These are phyloP conservation scores for Hyphopichia wangnamkhiaoensis DNA, from an alignment of 1,139 yeast genomes.

Conservation along the genomic window DNA sequence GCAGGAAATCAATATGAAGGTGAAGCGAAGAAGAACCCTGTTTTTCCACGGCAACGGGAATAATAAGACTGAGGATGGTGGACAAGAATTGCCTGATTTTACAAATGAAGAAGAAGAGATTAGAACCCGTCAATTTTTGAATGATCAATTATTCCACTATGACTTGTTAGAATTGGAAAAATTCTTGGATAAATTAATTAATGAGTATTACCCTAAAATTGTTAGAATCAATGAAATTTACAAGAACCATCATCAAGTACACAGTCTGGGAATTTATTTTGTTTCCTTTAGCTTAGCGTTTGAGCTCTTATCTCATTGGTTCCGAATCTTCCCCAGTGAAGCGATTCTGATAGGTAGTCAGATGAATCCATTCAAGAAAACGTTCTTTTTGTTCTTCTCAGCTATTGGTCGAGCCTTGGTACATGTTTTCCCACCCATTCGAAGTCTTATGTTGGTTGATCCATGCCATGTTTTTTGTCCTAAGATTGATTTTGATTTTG, in stretches of 20 bases:
- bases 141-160: constrained; percentile 12
- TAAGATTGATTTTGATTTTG: constrained; percentile 28
- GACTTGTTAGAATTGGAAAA: constrained; percentile 25
- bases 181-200: constrained; percentile 29
- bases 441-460: constrained; percentile 38
- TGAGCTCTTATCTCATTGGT: constrained; percentile 36
- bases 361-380: constrained; percentile 31
- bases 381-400: constrained; percentile 34
- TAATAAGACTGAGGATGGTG: not conserved
- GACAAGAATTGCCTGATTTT: constrained; percentile 2
- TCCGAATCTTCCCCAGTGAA: constrained; percentile 36
- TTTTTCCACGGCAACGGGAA: no score
- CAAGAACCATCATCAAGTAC: constrained; percentile 15
- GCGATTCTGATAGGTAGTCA: constrained; percentile 30
- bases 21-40: not conserved
- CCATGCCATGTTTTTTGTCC: constrained; percentile 34
- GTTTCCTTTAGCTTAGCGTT: constrained; percentile 30
- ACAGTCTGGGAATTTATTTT: constrained; percentile 20
- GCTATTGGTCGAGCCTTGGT: constrained; percentile 37
- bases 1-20: constrained; percentile 10
- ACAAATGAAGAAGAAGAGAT: constrained; percentile 3
- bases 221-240: constrained; percentile 24
- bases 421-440: constrained; percentile 34
- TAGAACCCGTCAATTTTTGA: constrained; percentile 1
- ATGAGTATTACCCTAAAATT: constrained; percentile 29